Evolutionary conservation across 2,329 filamentous ascomycete genomes (phyloP).

Genomic region (Beauveria brongniartii): DNA sequence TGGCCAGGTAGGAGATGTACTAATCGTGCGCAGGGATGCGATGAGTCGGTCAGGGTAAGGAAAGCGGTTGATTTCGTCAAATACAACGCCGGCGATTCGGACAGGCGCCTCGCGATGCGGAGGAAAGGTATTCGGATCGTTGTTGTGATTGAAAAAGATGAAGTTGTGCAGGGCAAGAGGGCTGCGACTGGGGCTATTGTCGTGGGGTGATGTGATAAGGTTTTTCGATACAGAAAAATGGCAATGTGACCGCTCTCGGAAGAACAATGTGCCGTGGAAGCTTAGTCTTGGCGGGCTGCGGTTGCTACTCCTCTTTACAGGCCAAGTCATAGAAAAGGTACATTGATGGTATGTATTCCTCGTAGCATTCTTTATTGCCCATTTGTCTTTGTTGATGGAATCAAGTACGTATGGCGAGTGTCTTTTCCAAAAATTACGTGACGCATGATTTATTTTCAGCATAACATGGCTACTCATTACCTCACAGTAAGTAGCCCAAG

Average conservation of each 20-base stretch:
- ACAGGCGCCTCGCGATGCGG: background rate
- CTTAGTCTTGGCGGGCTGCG: background rate
- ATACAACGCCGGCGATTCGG: background rate
- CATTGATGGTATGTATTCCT: too few relatives aligned
- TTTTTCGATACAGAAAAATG: background rate
- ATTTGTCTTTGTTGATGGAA: too few relatives aligned
- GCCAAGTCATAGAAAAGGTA: too few relatives aligned
- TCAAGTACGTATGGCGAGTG: too few relatives aligned
- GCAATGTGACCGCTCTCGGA: slow-evolving; percentile 8
- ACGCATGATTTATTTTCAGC: too few relatives aligned
- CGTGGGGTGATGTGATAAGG: background rate
- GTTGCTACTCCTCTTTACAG: background rate
- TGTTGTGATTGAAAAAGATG: background rate
- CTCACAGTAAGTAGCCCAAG: too few relatives aligned
- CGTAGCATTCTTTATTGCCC: too few relatives aligned
- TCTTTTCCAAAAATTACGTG: too few relatives aligned
- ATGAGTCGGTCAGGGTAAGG: background rate
- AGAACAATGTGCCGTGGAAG: background rate
- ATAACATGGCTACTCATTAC: too few relatives aligned
- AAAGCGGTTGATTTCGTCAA: background rate
- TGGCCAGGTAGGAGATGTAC: background rate
- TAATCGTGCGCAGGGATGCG: background rate
- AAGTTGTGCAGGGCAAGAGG: background rate
- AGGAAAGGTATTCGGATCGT: background rate
- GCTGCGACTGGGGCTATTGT: background rate